Conservation (phyloP, 2,329 filamentous ascomycete genomes). For the Penicillium vulpinum region DNA sequence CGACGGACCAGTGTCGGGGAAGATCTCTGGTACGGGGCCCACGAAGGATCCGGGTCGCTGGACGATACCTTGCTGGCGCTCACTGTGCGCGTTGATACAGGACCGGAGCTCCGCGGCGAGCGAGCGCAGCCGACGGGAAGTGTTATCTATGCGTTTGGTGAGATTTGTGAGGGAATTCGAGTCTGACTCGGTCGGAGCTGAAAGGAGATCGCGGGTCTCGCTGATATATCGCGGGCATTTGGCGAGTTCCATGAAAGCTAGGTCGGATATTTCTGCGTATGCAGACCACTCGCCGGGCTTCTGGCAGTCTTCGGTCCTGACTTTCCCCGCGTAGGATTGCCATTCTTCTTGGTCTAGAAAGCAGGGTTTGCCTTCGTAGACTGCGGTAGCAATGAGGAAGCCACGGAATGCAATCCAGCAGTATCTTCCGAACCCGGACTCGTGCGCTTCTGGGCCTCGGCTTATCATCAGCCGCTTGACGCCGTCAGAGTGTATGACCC, state of each 20-base stretch:
- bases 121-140: conserved; percentile 10
- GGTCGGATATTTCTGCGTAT: conserved; percentile 25
- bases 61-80: conserved; percentile 27
- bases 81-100: conserved; percentile 23
- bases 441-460: conserved; percentile 33
- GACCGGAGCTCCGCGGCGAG: conserved; percentile 16
- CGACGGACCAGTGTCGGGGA: conserved; percentile 26
- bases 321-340: conserved; percentile 27
- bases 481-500: conserved; percentile 40
- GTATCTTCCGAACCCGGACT: conserved; percentile 33
- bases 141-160: conserved; percentile 19
- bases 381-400: conserved; percentile 38
- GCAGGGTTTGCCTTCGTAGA: conserved; percentile 35
- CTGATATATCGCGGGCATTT: conserved; percentile 33
- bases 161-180: conserved; percentile 3
- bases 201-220: conserved; percentile 20
- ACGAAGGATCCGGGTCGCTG: conserved; percentile 24
- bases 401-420: conserved; percentile 41
- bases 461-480: conserved; percentile 38
- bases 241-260: conserved; percentile 29
- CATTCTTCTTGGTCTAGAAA: conserved; percentile 39
- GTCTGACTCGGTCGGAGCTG: not conserved
- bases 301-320: conserved; percentile 27
- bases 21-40: conserved; percentile 25
- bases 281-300: conserved; percentile 27